Percentiles rank a stretch among this genome's conserved stretches.
phyloP scores from a whole-genome alignment of 2,329 filamentous ascomycete species.

The Fusarium sp. region DNA sequence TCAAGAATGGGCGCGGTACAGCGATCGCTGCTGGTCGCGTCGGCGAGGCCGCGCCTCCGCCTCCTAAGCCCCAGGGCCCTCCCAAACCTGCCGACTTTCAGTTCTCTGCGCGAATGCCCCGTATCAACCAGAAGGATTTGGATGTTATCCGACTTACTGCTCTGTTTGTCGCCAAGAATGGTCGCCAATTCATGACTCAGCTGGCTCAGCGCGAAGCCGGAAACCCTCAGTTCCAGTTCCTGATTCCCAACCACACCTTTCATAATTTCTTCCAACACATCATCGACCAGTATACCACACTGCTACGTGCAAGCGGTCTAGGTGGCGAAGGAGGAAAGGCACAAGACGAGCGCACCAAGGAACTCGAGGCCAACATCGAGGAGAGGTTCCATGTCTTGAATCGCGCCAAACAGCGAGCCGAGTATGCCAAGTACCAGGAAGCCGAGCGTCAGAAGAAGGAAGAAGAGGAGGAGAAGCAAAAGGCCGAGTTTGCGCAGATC shows the following conservation, averaged over 20 bases:
- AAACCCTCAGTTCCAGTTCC: conserved; percentile 96
- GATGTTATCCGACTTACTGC: conserved; percentile 82
- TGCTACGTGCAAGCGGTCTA: conserved; percentile 76
- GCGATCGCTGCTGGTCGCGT: conserved; percentile 80
- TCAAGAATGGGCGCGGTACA: conserved; percentile 85
- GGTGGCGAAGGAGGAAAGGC: conserved; percentile 75
- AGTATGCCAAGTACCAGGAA: conserved; percentile 88
- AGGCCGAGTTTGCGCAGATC: conserved; percentile 81
- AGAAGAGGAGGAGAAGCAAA: conserved; percentile 86
- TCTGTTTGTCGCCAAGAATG: conserved; percentile 92
- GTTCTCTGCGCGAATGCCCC: conserved; percentile 97
- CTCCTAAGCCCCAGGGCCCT: conserved; percentile 80
- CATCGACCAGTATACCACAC: conserved; percentile 90
- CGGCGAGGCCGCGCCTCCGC: conserved; percentile 68
- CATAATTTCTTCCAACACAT: conserved; percentile 95
- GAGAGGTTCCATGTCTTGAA: conserved; percentile 85
- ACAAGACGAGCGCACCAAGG: conserved; percentile 77
- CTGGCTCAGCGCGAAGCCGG: conserved; percentile 88
- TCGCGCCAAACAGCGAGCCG: conserved; percentile 85
- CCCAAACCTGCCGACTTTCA: conserved; percentile 87
- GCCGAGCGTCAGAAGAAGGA: conserved; percentile 89
- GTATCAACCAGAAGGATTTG: conserved; percentile 94
- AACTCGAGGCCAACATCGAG: conserved; percentile 78
- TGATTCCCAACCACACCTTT: conserved; percentile 93
- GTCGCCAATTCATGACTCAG: conserved; percentile 89